Evolutionary conservation across 164 flowering plant species (phyloP).

Genomic region (Liquidambar formosana): DNA sequence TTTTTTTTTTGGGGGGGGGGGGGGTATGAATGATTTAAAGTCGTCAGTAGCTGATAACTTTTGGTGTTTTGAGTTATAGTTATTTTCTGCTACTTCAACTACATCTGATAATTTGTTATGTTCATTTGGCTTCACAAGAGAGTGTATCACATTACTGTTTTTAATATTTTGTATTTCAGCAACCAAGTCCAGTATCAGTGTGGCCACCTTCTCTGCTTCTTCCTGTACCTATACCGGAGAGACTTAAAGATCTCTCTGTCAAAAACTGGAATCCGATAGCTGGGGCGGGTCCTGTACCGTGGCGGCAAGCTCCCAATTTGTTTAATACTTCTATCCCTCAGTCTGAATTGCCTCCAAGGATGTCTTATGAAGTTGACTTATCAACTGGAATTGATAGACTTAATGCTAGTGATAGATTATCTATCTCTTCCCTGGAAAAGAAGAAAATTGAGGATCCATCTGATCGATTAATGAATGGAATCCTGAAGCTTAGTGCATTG

Average conservation of each 20-base stretch:
- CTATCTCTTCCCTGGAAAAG: constrained; percentile 42
- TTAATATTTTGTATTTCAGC: constrained; percentile 33
- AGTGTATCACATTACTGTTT: not conserved
- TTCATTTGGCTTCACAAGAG: not conserved
- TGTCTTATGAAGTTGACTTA: constrained; percentile 47
- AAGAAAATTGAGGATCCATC: constrained; percentile 43
- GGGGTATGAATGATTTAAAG: not conserved
- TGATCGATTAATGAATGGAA: constrained; percentile 43
- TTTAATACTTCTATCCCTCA: constrained; percentile 44
- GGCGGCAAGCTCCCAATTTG: constrained; percentile 60
- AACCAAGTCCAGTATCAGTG: constrained; percentile 54
- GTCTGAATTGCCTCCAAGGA: constrained; percentile 45
- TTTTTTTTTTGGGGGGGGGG: no score
- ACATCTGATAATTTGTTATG: not conserved
- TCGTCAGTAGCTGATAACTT: not conserved
- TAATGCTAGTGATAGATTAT: constrained; percentile 30
- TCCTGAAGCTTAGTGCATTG: constrained; percentile 36
- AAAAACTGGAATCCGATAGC: constrained; percentile 61
- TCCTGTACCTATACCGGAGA: constrained; percentile 40
- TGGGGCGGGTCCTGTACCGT: constrained; percentile 63
- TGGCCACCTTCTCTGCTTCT: constrained; percentile 54
- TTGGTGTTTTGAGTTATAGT: not conserved
- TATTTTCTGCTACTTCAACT: not conserved
- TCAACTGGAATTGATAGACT: constrained; percentile 34
- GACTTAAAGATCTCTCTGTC: constrained; percentile 57